phyloP scores from a whole-genome alignment of 805 yeast genomes.

The Cyberlindnera bimundalis region DNA sequence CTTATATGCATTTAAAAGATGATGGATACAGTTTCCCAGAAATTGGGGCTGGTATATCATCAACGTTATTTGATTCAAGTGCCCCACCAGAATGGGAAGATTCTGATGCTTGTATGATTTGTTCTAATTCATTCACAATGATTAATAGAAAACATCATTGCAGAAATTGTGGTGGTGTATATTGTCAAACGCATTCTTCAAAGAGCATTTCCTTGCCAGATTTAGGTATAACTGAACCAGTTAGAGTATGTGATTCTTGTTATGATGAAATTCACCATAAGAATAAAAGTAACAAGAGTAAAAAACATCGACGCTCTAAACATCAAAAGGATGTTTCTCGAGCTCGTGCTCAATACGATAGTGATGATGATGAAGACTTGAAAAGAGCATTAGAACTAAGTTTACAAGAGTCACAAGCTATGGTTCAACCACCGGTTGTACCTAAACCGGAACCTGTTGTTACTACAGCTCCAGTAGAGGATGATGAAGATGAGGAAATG shows the following conservation, averaged over 20 bases:
- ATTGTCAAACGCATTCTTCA: conserved; percentile 80
- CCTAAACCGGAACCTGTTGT: conserved; percentile 9
- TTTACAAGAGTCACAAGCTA: conserved; percentile 47
- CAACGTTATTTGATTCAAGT: conserved; percentile 72
- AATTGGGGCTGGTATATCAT: conserved; percentile 33
- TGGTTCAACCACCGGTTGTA: conserved; percentile 26
- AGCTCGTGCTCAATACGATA: conserved; percentile 28
- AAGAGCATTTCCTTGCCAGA: conserved; percentile 69
- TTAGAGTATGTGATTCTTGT: conserved; percentile 92
- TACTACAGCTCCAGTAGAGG: conserved; percentile 27
- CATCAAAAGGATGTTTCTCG: conserved; percentile 26
- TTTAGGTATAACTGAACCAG: conserved; percentile 83
- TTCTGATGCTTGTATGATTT: conserved; percentile 91
- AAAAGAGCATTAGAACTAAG: conserved; percentile 77
- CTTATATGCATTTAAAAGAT: conserved; percentile 53
- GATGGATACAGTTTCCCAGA: conserved; percentile 70
- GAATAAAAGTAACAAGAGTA: conserved; percentile 27
- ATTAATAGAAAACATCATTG: conserved; percentile 94
- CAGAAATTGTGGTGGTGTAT: conserved; percentile 95
- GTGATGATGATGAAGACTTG: conserved; percentile 72
- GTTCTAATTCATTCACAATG: conserved; percentile 75
- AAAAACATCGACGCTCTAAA: conserved; percentile 20
- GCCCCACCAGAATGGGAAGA: conserved; percentile 99
- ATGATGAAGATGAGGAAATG: conserved; percentile 82
- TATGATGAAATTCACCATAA: conserved; percentile 53